Evolutionary conservation across 148 eudicot species (phyloP).

Genomic region (Amaranthus cruentus): DNA sequence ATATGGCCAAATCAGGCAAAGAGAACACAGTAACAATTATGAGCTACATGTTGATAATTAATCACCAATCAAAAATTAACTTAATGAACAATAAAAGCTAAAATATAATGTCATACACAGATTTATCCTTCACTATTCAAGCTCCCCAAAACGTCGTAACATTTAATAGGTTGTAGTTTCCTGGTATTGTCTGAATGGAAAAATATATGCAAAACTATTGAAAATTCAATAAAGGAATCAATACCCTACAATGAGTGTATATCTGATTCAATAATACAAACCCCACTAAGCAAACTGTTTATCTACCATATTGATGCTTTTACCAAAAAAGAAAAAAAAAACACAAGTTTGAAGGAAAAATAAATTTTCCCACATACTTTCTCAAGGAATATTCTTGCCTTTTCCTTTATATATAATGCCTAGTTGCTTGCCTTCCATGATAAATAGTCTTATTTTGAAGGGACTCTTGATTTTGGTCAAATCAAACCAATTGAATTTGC

Average conservation of each 20-base stretch:
- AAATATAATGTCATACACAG: background rate
- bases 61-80: background rate
- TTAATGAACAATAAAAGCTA: background rate
- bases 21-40: background rate
- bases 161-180: background rate
- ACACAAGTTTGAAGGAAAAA: too few relatives aligned
- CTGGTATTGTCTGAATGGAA: background rate
- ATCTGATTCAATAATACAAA: background rate
- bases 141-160: background rate
- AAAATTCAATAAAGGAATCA: background rate
- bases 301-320: background rate
- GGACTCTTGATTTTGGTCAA: background rate
- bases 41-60: background rate
- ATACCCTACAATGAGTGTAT: background rate
- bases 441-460: background rate
- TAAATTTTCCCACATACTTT: too few relatives aligned
- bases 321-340: too few relatives aligned
- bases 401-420: background rate
- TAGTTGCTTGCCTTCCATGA: background rate
- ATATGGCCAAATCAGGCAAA: too few relatives aligned
- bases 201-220: background rate
- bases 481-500: background rate
- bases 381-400: background rate
- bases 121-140: background rate
- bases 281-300: background rate